Evolutionary conservation across 495 filamentous ascomycete species (phyloP).

Genomic region (Neurospora sp.): DNA sequence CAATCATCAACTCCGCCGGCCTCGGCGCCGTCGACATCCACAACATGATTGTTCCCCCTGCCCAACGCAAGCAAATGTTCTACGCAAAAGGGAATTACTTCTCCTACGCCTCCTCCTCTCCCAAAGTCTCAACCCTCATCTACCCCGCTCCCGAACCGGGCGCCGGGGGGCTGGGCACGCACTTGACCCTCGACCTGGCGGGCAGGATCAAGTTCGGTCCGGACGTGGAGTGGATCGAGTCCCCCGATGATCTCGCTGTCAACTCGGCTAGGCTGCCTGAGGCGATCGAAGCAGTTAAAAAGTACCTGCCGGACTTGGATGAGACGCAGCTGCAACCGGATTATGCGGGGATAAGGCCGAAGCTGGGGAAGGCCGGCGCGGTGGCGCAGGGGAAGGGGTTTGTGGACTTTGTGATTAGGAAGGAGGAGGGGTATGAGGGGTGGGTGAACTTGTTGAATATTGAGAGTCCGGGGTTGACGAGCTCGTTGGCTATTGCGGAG

Average conservation of each 20-base stretch:
- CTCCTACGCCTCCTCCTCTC: constrained; percentile 59
- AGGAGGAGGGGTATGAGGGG: constrained; percentile 73
- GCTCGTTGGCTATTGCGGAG: constrained; percentile 78
- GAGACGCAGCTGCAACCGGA: constrained; percentile 59
- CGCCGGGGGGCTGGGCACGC: constrained; percentile 78
- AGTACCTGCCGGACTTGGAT: constrained; percentile 68
- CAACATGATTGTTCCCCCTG: constrained; percentile 67
- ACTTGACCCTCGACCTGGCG: constrained; percentile 82
- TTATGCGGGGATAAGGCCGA: constrained; percentile 87
- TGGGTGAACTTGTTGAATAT: constrained; percentile 91
- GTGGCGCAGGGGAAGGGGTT: constrained; percentile 52
- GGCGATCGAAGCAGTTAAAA: constrained; percentile 63
- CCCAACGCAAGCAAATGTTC: constrained; percentile 48
- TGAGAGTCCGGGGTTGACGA: constrained; percentile 91
- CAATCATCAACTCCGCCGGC: constrained; percentile 78
- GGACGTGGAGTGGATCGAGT: constrained; percentile 85
- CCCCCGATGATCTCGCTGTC: constrained; percentile 28
- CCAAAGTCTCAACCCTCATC: constrained; percentile 62
- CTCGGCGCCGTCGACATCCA: constrained; percentile 64
- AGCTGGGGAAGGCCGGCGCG: constrained; percentile 54
- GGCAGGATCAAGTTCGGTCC: constrained; percentile 87
- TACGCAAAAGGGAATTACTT: constrained; percentile 97
- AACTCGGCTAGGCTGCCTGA: constrained; percentile 48
- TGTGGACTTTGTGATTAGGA: constrained; percentile 74
- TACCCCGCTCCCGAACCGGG: constrained; percentile 81